Base-by-base conservation (phyloP, 345 rosid genomes). In the Brassica cretica region DNA sequence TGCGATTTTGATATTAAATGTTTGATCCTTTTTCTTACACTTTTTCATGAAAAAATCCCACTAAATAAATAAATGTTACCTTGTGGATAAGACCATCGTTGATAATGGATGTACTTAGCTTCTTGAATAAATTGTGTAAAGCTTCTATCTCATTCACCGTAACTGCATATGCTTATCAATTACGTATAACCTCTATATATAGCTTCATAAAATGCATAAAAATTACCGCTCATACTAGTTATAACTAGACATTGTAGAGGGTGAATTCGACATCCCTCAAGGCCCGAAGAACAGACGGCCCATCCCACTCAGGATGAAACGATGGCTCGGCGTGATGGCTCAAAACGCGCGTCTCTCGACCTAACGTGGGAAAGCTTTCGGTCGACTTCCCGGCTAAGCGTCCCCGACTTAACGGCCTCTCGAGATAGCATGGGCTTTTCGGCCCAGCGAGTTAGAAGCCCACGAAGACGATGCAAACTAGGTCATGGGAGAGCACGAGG, bases 61-160 rank as follows among this genome's bases (percentile, higher is more conserved):
- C 1, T 8, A 21, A 41, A 33, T 7, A 58, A 16, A 55, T 2
- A 64, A 29, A 64, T 39, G 8, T 53, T 74, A 91, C 97, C 84
- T 83, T 91, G 87, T 86, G 87, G 24, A 88, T 85, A 66, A 85
- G 72, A 41, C 87, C 88, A 81, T 91, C 93, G 32, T 88, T 78
- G 58, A 56, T 77, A 46, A 91, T 61, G 63, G 89, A 88, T 39
- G 84, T 82, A 85, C 93, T 85, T 79, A 86, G 68, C 85, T 86
- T 88, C 82, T 76, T 87, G 86, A 86, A 91, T 41, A 90, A 81
- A 79, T 83, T 77, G 73, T 79, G 72, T 71, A 89, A 76, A 75
- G 91, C 86, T 80, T 84, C 84, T 74, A 89, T 76, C 76, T 91
- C 88, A 33, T 77, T 74, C 64, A 83, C 87, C 30, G 71, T 86